A percentile compares a stretch with the other conserved stretches of the same genome.
Evolutionary conservation across 306 rosid species (phyloP).

Genomic region (Pyrus pyrifolia): DNA sequence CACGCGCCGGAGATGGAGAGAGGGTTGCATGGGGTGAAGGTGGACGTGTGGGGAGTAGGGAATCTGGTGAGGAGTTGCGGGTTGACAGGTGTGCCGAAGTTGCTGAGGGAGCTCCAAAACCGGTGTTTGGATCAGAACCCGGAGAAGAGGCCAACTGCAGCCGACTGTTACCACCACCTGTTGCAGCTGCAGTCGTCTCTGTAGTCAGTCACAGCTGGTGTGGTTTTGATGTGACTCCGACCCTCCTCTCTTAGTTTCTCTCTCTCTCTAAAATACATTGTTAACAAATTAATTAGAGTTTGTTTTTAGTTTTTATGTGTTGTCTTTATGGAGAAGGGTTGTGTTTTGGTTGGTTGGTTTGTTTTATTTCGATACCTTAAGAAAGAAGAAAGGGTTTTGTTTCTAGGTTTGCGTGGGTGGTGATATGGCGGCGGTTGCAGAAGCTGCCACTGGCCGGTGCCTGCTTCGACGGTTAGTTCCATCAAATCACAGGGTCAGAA

Average conservation of each 20-base stretch:
- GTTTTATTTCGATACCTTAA: neutral
- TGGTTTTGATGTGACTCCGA: constrained; percentile 44
- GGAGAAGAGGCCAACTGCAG: constrained; percentile 87
- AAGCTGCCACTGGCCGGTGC: neutral
- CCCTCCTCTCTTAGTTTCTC: neutral
- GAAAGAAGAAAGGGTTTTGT: neutral
- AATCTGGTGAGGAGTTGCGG: constrained; percentile 65
- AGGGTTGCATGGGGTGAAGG: constrained; percentile 87
- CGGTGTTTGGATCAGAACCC: constrained; percentile 87
- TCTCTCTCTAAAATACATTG: neutral
- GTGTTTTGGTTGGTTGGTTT: neutral
- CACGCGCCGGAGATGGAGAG: constrained; percentile 92
- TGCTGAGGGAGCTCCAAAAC: constrained; percentile 70
- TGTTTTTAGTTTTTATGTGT: neutral
- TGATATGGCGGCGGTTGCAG: constrained; percentile 2
- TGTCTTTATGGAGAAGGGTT: neutral
- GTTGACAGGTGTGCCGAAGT: constrained; percentile 53
- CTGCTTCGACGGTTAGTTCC: constrained; percentile 1
- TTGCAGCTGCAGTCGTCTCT: constrained; percentile 79
- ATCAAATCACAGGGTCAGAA: constrained; percentile 4
- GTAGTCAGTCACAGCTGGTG: constrained; percentile 33
- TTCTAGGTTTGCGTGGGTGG: neutral
- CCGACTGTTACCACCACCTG: constrained; percentile 96
- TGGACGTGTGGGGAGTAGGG: constrained; percentile 94
- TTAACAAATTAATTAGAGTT: neutral